Evolutionary conservation across 371 early-diverging fungal genomes (phyloP).

Genomic region (Mortierella sp.): DNA sequence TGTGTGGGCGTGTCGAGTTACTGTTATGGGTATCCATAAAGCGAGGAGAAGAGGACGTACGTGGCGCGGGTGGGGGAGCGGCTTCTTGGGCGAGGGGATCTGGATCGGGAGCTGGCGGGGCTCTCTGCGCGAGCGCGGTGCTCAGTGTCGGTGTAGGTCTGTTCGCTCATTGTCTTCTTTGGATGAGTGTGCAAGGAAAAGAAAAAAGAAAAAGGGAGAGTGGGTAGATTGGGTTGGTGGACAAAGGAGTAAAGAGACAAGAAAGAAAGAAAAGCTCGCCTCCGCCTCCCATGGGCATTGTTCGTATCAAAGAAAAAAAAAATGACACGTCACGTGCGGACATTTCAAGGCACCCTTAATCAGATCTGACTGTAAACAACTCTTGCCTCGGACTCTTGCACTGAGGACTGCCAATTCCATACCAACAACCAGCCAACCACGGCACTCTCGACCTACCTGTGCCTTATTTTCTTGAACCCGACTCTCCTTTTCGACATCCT

Average conservation of each 20-base stretch:
- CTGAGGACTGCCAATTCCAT: neutral
- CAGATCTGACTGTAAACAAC: constrained; percentile 9
- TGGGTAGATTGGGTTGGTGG: neutral
- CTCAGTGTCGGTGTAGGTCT: constrained; percentile 34
- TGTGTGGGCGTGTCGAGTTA: neutral
- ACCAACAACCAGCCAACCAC: neutral
- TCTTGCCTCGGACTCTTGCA: neutral
- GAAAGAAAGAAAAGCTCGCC: constrained; percentile 5
- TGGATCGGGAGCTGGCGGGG: constrained; percentile 48
- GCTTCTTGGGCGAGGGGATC: constrained; percentile 53
- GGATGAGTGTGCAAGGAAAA: neutral
- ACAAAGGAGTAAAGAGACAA: neutral
- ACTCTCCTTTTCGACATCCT: neutral
- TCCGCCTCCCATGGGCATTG: neutral
- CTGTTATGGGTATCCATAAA: neutral
- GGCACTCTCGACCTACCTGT: neutral
- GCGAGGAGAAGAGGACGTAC: constrained; percentile 14
- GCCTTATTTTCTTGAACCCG: neutral
- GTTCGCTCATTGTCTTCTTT: constrained; percentile 39
- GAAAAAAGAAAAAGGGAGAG: neutral
- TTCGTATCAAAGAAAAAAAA: neutral
- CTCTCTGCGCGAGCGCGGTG: constrained; percentile 43
- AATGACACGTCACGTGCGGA: neutral
- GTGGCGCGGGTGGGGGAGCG: constrained; percentile 43
- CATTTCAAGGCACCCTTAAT: neutral